Percentiles rank a stretch among this genome's conserved stretches.
These are phyloP conservation scores for cucumber (Cucumis sativus) DNA, from an alignment of 306 rosid genomes.

Conservation along the genomic window DNA sequence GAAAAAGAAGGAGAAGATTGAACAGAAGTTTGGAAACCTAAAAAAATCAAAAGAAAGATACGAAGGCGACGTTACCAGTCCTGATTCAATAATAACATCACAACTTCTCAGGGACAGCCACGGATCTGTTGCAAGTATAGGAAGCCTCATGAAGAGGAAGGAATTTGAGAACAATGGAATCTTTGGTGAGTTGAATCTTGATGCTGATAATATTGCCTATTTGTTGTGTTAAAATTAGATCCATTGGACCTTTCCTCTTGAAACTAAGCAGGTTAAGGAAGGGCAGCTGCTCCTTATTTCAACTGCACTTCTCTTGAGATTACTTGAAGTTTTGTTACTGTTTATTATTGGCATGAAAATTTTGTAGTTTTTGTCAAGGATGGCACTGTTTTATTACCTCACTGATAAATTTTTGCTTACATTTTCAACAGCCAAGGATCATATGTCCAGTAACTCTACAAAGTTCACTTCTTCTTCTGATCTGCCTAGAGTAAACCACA, in stretches of 20 bases:
- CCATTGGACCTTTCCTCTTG: slow-evolving; percentile 15
- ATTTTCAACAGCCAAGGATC: slow-evolving; percentile 41
- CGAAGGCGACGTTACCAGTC: slow-evolving; percentile 22
- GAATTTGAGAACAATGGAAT: slow-evolving; percentile 58
- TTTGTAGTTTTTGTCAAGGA: not conserved
- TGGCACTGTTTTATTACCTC: not conserved
- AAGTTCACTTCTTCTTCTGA: slow-evolving; percentile 32
- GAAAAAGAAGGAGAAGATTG: slow-evolving; percentile 40
- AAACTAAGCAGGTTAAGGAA: slow-evolving; percentile 1
- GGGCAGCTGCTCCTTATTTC: not conserved
- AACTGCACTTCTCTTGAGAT: not conserved
- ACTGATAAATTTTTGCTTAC: not conserved
- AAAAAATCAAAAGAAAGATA: slow-evolving; percentile 7
- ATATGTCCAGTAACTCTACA: slow-evolving; percentile 46
- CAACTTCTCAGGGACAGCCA: slow-evolving; percentile 30
- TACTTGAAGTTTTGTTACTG: not conserved
- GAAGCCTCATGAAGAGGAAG: slow-evolving; percentile 60
- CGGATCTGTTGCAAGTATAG: slow-evolving; percentile 21
- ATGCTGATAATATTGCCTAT: not conserved
- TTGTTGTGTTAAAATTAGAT: not conserved
- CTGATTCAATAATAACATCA: slow-evolving; percentile 20
- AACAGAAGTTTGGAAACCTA: slow-evolving; percentile 10
- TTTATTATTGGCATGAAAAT: not conserved
- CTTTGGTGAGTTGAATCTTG: slow-evolving; percentile 57
- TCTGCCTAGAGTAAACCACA: slow-evolving; percentile 40